These are phyloP conservation scores for Mentha longifolia DNA, from an alignment of 257 asterid species.

Conservation along the genomic window DNA sequence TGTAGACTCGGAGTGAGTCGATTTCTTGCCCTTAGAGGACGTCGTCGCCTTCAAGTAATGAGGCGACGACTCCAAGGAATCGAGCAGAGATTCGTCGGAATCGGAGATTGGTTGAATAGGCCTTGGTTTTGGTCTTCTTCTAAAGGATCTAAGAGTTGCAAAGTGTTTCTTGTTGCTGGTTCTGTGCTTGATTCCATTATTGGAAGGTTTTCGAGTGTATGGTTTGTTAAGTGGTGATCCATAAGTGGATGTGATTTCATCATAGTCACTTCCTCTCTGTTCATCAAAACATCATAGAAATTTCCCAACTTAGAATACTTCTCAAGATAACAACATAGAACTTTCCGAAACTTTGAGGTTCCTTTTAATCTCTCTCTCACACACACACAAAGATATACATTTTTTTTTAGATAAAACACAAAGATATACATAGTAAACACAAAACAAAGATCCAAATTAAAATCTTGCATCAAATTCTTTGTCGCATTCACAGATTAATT, in stretches of 20 bases:
- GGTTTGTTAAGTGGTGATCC: slow-evolving; percentile 49
- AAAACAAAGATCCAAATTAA: slow-evolving; percentile 5
- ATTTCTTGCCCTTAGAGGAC: slow-evolving; percentile 49
- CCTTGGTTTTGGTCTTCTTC: slow-evolving; percentile 51
- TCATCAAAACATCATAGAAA: slow-evolving; percentile 18
- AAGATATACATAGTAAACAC: too few species aligned
- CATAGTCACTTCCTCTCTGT: slow-evolving; percentile 68
- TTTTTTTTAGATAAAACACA: too few species aligned
- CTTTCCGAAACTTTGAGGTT: neutral
- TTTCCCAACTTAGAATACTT: slow-evolving; percentile 8
- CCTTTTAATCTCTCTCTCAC: neutral
- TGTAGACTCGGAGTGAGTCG: neutral
- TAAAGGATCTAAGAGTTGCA: slow-evolving; percentile 47
- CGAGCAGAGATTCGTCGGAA: slow-evolving; percentile 32
- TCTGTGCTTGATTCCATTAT: slow-evolving; percentile 30
- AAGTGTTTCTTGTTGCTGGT: slow-evolving; percentile 37
- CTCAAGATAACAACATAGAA: slow-evolving; percentile 5
- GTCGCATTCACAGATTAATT: neutral
- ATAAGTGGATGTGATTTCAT: slow-evolving; percentile 53
- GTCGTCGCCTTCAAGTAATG: slow-evolving; percentile 49
- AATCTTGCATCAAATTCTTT: neutral
- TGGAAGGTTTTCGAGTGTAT: slow-evolving; percentile 10
- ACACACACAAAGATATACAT: neutral
- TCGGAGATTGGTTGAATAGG: slow-evolving; percentile 36
- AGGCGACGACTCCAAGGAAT: slow-evolving; percentile 44